Evolutionary conservation across 106 monocot species (phyloP).

Genomic region (Platanthera guangdongensis): DNA sequence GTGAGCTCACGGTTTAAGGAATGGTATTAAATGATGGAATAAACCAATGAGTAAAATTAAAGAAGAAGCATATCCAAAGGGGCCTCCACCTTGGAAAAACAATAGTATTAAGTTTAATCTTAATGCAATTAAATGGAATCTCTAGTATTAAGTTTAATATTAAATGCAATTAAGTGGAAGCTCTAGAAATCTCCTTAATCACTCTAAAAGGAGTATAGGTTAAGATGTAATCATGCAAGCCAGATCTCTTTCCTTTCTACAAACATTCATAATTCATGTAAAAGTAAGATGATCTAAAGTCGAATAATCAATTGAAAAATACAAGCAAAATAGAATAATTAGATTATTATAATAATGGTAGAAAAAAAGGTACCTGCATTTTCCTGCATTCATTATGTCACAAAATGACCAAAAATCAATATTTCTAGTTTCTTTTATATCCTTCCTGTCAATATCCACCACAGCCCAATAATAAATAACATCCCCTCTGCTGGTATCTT

Average conservation of each 20-base stretch:
- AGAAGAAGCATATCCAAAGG: no score
- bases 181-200: no score
- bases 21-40: no score
- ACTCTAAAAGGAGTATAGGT: no score
- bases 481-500: slow-evolving; percentile 46
- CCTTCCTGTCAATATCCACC: slow-evolving; percentile 28
- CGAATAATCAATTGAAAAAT: not conserved
- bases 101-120: no score
- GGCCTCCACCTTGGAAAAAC: no score
- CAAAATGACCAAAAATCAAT: slow-evolving; percentile 78
- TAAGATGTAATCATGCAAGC: no score
- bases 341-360: not conserved
- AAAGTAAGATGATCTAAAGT: not conserved
- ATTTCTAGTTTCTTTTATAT: slow-evolving; percentile 6
- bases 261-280: not conserved
- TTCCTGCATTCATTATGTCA: slow-evolving; percentile 69
- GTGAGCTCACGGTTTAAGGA: no score
- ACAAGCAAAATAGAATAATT: slow-evolving; percentile 2
- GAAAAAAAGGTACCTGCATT: slow-evolving; percentile 58
- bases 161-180: no score
- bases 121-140: no score
- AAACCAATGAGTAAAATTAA: no score
- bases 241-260: not conserved
- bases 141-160: no score
- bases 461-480: slow-evolving; percentile 72